phyloP scores from a whole-genome alignment of 2,329 filamentous ascomycete genomes.

The Aureobasidium lini region DNA sequence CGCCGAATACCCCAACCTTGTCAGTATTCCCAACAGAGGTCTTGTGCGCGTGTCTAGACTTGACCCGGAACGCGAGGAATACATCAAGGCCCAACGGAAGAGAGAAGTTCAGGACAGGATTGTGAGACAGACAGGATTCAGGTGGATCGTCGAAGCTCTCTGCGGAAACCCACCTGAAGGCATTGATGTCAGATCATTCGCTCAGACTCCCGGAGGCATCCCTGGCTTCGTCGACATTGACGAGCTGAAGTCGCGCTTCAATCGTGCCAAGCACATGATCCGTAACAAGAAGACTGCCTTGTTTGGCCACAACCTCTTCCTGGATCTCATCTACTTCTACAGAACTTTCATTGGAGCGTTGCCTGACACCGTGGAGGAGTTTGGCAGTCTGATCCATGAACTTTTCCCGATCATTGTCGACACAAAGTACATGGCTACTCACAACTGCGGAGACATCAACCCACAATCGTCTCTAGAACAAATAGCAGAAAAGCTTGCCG shows the following conservation, averaged over 20 bases:
- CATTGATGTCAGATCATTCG: constrained; percentile 31
- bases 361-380: constrained; percentile 47
- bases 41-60: constrained; percentile 36
- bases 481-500: constrained; percentile 37
- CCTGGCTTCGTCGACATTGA: constrained; percentile 29
- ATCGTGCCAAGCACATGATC: constrained; percentile 35
- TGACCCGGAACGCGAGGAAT: constrained; percentile 38
- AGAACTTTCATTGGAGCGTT: constrained; percentile 53
- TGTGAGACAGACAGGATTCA: constrained; percentile 39
- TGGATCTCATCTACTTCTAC: constrained; percentile 58
- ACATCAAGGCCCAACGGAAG: constrained; percentile 32
- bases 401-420: constrained; percentile 53
- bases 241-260: constrained; percentile 31
- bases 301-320: constrained; percentile 59
- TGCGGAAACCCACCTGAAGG: constrained; percentile 30
- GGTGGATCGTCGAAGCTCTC: constrained; percentile 44
- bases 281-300: constrained; percentile 43
- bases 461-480: constrained; percentile 42
- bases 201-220: constrained; percentile 30
- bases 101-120: constrained; percentile 35
- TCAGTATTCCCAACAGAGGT: constrained; percentile 35
- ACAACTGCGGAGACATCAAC: constrained; percentile 46
- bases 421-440: constrained; percentile 57
- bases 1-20: constrained; percentile 47
- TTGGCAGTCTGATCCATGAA: constrained; percentile 43